These are phyloP conservation scores for Eucalyptus cladocalyx DNA, from an alignment of 345 rosid genomes.

Conservation along the genomic window DNA sequence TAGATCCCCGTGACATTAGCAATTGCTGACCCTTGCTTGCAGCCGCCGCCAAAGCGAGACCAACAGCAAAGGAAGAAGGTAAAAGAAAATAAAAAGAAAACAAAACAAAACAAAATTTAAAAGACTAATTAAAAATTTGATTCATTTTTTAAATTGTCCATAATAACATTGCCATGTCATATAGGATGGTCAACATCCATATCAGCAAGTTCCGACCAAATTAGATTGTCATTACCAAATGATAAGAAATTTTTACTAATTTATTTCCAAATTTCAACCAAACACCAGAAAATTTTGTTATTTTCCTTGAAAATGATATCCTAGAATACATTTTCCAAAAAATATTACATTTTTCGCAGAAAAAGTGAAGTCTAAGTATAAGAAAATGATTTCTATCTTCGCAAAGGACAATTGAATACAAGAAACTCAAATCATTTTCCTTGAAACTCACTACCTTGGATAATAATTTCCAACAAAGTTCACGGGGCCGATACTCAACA, in stretches of 20 bases:
- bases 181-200: not conserved
- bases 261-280: no score
- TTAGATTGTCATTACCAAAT: not conserved
- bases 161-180: accelerated
- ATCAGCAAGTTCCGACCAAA: accelerated
- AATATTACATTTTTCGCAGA: accelerated
- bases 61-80: accelerated
- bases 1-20: not conserved
- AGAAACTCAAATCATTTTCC: not conserved
- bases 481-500: not conserved
- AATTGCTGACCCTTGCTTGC: not conserved
- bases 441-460: not conserved
- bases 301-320: not conserved
- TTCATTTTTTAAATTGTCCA: no score
- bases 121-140: no score
- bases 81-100: no score
- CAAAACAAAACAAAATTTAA: no score
- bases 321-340: no score
- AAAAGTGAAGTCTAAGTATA: not conserved
- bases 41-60: accelerated
- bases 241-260: accelerated
- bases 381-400: not conserved
- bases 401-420: not conserved
- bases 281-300: no score
- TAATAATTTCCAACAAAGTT: not conserved